Evolutionary conservation across 371 early-diverging fungal genomes (phyloP).

Genomic region (Entomophthora muscae): DNA sequence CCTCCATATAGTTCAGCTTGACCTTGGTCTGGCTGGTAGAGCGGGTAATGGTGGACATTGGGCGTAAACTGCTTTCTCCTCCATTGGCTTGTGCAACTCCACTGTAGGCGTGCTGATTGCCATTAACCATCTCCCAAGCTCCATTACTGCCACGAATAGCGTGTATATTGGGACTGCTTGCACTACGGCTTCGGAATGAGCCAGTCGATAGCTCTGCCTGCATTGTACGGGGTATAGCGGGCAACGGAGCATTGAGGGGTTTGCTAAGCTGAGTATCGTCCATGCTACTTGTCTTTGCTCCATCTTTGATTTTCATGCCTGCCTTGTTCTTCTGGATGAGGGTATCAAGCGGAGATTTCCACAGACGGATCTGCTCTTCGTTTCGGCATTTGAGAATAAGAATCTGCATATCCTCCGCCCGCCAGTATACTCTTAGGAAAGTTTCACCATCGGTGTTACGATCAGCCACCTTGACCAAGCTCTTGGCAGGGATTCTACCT

Average conservation of each 20-base stretch:
- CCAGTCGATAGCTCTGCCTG: background rate
- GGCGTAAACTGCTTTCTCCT: background rate
- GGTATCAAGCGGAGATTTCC: conserved; percentile 51
- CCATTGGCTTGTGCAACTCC: background rate
- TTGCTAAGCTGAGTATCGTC: conserved; percentile 35
- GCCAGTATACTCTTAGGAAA: conserved; percentile 51
- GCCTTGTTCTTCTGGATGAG: conserved; percentile 3
- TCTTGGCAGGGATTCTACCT: conserved; percentile 52
- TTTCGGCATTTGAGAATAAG: conserved; percentile 71
- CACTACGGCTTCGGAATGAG: conserved; percentile 31
- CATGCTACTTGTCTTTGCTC: conserved; percentile 18
- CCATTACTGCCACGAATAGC: conserved; percentile 12
- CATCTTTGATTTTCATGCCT: background rate
- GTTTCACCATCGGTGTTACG: conserved; percentile 35
- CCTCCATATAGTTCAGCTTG: conserved; percentile 68
- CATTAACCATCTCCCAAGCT: background rate
- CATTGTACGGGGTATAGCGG: background rate
- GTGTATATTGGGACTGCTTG: conserved; percentile 47
- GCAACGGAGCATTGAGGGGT: background rate
- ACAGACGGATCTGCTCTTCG: conserved; percentile 75
- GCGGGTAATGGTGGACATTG: background rate
- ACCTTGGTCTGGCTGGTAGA: conserved; percentile 35
- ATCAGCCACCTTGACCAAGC: conserved; percentile 60
- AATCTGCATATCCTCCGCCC: conserved; percentile 49
- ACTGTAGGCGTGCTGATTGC: background rate